Evolutionary conservation across 1,139 yeast genomes (phyloP), one percentile per base, ranked within the genome.

Genomic region (Pichia sp.): DNA sequence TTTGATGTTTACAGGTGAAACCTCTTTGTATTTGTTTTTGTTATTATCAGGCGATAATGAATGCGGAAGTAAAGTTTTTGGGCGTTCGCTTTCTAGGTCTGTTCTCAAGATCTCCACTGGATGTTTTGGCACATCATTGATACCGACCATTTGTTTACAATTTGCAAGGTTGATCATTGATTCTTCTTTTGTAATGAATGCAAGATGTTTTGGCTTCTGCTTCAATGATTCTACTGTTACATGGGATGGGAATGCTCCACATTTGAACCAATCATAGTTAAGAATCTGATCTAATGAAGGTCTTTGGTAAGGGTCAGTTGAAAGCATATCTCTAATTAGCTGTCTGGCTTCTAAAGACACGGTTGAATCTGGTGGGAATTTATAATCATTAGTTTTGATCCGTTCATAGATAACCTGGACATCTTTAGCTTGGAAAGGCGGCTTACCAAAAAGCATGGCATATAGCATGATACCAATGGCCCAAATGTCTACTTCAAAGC

Each of bases 371-470:
- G 77, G 77, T 30, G 99, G 99, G 72, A 90, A 93, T 50, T 74
- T 73, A 68, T 85, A 90, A 62, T 90, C 96, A 54, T 87, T 86
- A 57, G 80, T 79, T 71, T 90, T 90, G 70, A 95, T 93, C 71
- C 97, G 79, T 67, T 90, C 96, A 72, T 95, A 95, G 62, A 95
- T 93, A 54, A 88, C 84, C 66, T 90, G 88, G 52, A 95, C 97
- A 68, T 92, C 97, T 69, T 90, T 90, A 41, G 96, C 90, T 73
- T 93, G 99, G 74, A 93, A 93, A 4, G 99, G 99, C 16, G 99
- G 98, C 70, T 90, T 90, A 34, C 98, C 98, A 54, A 87, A 79
- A 54, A 93, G 76, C 72, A 93, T 79, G 5, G 97, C 96, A 67
- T 87, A 93, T 76, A 93, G 78, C 90, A 93, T 93, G 57, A 93